Evolutionary conservation across 176 grass and related monocot genomes (phyloP).

Genomic region (Phragmites australis): DNA sequence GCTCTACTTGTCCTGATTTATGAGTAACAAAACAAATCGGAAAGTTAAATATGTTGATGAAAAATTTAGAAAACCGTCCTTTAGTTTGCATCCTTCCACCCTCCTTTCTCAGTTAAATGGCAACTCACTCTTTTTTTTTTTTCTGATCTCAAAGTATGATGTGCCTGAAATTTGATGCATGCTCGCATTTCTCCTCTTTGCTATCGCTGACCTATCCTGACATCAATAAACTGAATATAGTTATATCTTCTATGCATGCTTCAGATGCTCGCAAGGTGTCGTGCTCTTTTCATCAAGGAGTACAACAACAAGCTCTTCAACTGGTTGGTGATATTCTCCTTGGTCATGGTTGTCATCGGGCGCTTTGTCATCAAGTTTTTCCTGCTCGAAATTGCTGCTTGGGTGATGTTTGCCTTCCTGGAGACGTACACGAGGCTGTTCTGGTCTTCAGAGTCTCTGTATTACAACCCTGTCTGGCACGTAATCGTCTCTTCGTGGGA

Average conservation of each 20-base stretch:
- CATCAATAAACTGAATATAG: conserved; percentile 19
- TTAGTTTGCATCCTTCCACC: background rate
- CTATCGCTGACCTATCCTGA: background rate
- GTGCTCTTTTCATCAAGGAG: conserved; percentile 78
- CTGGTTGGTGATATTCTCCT: conserved; percentile 79
- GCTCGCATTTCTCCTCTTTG: background rate
- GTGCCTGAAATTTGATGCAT: conserved; percentile 4
- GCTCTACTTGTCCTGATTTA: background rate
- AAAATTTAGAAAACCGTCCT: background rate
- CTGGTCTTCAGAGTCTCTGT: conserved; percentile 83
- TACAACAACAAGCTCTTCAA: conserved; percentile 92
- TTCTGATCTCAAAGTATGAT: background rate
- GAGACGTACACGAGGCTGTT: conserved; percentile 87
- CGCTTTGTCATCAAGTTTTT: conserved; percentile 83
- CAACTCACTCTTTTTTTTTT: too few species aligned
- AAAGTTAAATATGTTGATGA: background rate
- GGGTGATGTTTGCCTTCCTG: conserved; percentile 87
- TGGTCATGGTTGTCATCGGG: conserved; percentile 76
- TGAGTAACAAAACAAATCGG: background rate
- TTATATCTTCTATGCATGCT: conserved; percentile 2
- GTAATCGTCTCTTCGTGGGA: conserved; percentile 79
- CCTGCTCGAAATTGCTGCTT: conserved; percentile 73
- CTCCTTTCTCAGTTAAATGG: too few species aligned
- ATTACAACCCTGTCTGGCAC: conserved; percentile 88
- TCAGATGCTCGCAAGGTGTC: conserved; percentile 78